Evolutionary conservation across 805 yeast genomes (phyloP), one percentile per base, ranked within the genome.

Genomic region (Metschnikowia lochheadii): DNA sequence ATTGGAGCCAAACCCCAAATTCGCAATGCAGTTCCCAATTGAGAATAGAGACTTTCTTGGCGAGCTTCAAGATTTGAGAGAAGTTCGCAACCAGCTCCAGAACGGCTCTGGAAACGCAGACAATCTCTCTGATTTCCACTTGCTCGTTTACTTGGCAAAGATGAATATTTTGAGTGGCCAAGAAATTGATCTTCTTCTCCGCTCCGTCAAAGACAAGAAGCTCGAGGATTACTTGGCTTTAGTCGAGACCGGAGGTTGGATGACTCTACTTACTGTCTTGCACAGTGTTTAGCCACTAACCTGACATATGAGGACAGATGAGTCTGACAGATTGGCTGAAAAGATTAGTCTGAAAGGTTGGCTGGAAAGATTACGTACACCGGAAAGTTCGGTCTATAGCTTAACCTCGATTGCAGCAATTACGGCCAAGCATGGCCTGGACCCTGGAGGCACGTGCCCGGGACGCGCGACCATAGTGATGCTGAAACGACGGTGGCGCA

Each of bases 31-130:
- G 3, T 91, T 89, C 70, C 83, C 94, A 1, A 80, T 91, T 64
- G 96, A 88, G 58, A 86, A 91, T 63, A 75, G 98, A 49, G 87
- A 80, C 49, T 83, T 82, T 40, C 64, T 87, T 61, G 95, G 96
- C 1, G 82, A 81, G 18, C 72, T 84, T 1, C 96, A 89, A 61
- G 88, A 86, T 54, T 74, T 86, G 55, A 59, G 65, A 5, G 79
- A 78, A 44, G 67, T 89, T 40, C 77, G 76, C 51, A 70, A 64
- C 13, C 82, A 80, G 48, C 68, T 90, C 38, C 72, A 69, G 50
- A 68, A 49, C 26, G 71, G 65, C 20, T 34, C 51, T 5, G 67
- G 62, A 20, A 66, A 64, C 31, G 72, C 70, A 3, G 52, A 60
- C 2, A 49, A 59, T 11, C 62, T 81, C 18, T 76, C 82, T n/a